Evolutionary conservation across 2,329 filamentous ascomycete genomes (phyloP), one percentile per base, ranked within the genome.

Genomic region (Phyllosticta paracitricarpa): DNA sequence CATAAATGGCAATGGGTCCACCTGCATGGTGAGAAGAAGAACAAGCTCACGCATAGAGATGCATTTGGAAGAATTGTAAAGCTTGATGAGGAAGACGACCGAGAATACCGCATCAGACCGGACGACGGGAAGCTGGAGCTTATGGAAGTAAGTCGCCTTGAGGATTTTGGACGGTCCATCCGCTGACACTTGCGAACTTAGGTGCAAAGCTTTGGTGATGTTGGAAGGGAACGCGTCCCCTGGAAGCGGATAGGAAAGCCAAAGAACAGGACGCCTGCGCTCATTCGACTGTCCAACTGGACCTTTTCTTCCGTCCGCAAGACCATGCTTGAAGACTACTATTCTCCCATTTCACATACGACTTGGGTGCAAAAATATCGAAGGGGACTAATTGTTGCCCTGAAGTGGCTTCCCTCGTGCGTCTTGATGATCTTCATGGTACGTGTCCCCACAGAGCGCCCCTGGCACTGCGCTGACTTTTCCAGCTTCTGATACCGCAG

Each of bases 401-500:
- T 61, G 2, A 57, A 52, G 24, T 61, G 59, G 59, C 17, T 61
- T 57, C 59, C 59, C 9, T 57, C 59, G 1, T 61, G 59, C 48
- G 40, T 57, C 19, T 17, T 57, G 9, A 26, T 61, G 25, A 25
- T 61, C 3, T 12, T 61, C 12, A 52, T 61, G 59, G 59, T 61
- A 54, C 14, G 54, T 35, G 24, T 19, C 22, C 25, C 8, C 35
- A 22, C 8, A 48, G 28, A 2, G 12, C 8, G 26, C 22, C 33
- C 14, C 59, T 57, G 4, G 33, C 19, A 57, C 5, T 9, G 14
- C 19, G 33, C 33, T 40, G 14, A 40, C 33, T 51, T 7, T 48
- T 48, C 6, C 12, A 61, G 59, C 48, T 61, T 9, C n/a, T 57
- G 12, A 61, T 61, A 24, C 59, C 59, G 9, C 30, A 57, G 19